Evolutionary conservation across 2,329 filamentous ascomycete genomes (phyloP).

Genomic region (Aspergillus spinulosporus): DNA sequence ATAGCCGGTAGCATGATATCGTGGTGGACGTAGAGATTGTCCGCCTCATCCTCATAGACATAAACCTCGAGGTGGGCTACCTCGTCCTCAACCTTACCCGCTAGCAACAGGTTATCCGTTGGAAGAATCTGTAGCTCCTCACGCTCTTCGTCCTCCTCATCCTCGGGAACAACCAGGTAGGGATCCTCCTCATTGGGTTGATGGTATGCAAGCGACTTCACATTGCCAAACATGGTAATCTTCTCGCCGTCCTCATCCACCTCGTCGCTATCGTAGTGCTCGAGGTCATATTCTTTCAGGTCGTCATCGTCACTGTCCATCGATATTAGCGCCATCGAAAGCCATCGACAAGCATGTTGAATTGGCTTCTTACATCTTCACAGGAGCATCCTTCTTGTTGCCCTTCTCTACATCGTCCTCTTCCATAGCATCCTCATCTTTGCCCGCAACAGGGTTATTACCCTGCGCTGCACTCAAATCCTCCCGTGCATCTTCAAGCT

Average conservation of each 20-base stretch:
- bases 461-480: conserved; percentile 73
- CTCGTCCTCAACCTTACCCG: conserved; percentile 94
- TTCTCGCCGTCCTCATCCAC: conserved; percentile 66
- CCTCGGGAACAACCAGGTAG: conserved; percentile 84
- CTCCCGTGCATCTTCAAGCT: conserved; percentile 88
- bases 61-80: conserved; percentile 95
- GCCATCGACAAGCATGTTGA: too few species aligned
- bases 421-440: conserved; percentile 38
- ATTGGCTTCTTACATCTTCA: conserved; percentile 10
- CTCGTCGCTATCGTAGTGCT: conserved; percentile 88
- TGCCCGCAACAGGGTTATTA: conserved; percentile 35
- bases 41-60: conserved; percentile 90
- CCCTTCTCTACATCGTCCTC: conserved; percentile 29
- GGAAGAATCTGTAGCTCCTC: conserved; percentile 91
- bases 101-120: conserved; percentile 88
- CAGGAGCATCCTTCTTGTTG: conserved; percentile 24
- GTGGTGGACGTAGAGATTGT: conserved; percentile 98
- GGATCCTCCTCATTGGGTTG: conserved; percentile 92
- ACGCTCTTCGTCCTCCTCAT: conserved; percentile 82
- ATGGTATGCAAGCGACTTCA: conserved; percentile 91
- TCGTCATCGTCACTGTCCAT: conserved; percentile 54
- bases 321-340: not conserved
- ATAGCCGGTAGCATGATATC: conserved; percentile 99
- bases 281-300: conserved; percentile 92
- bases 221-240: conserved; percentile 92